Evolutionary conservation across 371 early-diverging fungal genomes (phyloP).

Genomic region (Entomophthora muscae): DNA sequence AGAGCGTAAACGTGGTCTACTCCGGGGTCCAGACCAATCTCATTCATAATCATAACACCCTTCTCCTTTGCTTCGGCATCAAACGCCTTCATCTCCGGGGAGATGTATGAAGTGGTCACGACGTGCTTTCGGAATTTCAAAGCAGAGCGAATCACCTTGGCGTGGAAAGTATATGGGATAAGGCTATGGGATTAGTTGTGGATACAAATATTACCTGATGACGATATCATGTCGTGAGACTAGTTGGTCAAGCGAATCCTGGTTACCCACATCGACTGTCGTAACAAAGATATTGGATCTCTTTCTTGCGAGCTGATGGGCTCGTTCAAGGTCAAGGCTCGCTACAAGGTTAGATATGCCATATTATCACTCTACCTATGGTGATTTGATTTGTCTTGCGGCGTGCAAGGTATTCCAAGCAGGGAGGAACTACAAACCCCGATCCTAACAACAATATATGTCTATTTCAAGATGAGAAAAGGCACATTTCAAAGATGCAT

Average conservation of each 20-base stretch:
- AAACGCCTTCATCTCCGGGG: conserved; percentile 67
- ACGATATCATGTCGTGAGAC: conserved; percentile 71
- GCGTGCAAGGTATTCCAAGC: conserved; percentile 58
- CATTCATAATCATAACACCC: conserved; percentile 79
- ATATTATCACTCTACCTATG: conserved; percentile 32
- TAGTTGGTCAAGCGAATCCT: conserved; percentile 29
- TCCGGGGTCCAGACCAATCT: conserved; percentile 96
- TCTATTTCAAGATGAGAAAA: too few species aligned
- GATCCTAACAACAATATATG: conserved; percentile 70
- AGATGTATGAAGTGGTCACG: conserved; percentile 93
- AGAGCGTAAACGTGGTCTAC: conserved; percentile 96
- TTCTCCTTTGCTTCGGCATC: conserved; percentile 59
- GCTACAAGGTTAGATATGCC: conserved; percentile 22
- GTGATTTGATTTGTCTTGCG: conserved; percentile 46
- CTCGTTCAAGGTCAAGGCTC: conserved; percentile 52
- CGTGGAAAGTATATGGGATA: conserved; percentile 87
- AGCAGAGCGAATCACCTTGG: conserved; percentile 60
- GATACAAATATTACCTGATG: conserved; percentile 36
- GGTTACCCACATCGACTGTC: conserved; percentile 25
- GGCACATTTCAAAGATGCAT: too few species aligned
- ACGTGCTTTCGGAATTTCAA: conserved; percentile 76
- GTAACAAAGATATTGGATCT: conserved; percentile 27
- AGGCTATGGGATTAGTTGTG: conserved; percentile 29
- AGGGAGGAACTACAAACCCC: conserved; percentile 85
- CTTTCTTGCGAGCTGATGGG: conserved; percentile 39